Evolutionary conservation across 805 yeast genomes (phyloP).

Genomic region (Ogataea neopini): DNA sequence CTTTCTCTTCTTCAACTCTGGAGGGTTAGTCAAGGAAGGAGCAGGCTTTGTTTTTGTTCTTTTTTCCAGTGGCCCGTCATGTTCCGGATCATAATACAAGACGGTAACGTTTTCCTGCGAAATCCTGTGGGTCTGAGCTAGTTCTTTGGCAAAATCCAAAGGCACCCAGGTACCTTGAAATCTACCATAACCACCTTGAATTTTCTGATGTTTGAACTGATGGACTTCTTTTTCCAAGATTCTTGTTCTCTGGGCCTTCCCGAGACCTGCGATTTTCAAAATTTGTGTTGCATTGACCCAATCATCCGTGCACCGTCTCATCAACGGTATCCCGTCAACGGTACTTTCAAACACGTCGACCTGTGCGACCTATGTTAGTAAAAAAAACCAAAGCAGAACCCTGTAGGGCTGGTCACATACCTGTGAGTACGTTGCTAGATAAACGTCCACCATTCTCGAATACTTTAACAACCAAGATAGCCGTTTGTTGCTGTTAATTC

Average conservation of each 20-base stretch:
- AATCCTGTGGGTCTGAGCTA: constrained; percentile 54
- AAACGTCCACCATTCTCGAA: constrained; percentile 28
- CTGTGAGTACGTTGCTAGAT: constrained; percentile 49
- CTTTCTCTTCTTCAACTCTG: constrained; percentile 29
- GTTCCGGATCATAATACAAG: constrained; percentile 53
- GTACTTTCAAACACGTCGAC: constrained; percentile 62
- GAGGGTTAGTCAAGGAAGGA: not conserved
- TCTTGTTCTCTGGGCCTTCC: constrained; percentile 77
- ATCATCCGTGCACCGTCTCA: constrained; percentile 88
- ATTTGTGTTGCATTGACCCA: constrained; percentile 93
- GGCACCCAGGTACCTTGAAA: constrained; percentile 91
- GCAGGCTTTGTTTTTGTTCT: constrained; percentile 36
- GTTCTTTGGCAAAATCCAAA: constrained; percentile 57
- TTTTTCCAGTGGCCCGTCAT: constrained; percentile 44
- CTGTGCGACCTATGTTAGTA: constrained; percentile 18
- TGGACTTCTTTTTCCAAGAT: constrained; percentile 76
- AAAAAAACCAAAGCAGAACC: too few species aligned
- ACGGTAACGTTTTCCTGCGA: constrained; percentile 53
- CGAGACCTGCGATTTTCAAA: constrained; percentile 72
- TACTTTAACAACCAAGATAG: too few species aligned
- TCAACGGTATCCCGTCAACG: constrained; percentile 70
- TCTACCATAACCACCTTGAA: constrained; percentile 84
- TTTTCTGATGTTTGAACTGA: constrained; percentile 64
- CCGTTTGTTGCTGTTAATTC: too few species aligned
- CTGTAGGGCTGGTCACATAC: too few species aligned